A percentile compares a stretch with the other conserved stretches of the same genome.
These are phyloP conservation scores for Scutellaria galericulata DNA, from an alignment of 257 asterid species.

Conservation along the genomic window DNA sequence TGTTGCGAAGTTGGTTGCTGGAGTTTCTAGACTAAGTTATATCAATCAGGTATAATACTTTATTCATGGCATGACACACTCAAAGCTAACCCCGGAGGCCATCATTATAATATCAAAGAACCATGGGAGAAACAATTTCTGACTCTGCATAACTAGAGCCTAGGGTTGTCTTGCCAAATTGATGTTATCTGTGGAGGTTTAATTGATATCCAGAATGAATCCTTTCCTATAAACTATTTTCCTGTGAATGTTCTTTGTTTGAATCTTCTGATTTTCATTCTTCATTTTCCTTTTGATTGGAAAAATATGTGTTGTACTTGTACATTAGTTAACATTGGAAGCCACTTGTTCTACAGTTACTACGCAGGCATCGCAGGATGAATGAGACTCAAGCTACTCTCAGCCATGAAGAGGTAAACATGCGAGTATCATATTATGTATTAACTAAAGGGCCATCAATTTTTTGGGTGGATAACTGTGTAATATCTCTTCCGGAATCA, in stretches of 20 bases:
- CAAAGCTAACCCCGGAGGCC: constrained; percentile 22
- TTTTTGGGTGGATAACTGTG: constrained; percentile 29
- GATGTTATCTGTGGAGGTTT: neutral
- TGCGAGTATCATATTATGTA: constrained; percentile 28
- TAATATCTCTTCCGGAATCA: constrained; percentile 26
- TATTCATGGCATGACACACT: constrained; percentile 20
- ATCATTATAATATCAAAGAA: constrained; percentile 21
- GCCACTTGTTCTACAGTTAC: constrained; percentile 55
- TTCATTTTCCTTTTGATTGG: constrained; percentile 1
- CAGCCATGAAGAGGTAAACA: constrained; percentile 79
- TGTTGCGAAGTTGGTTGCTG: constrained; percentile 87
- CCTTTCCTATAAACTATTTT: constrained; percentile 11
- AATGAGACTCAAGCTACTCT: constrained; percentile 65
- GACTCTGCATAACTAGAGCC: constrained; percentile 25
- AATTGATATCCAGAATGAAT: constrained; percentile 18
- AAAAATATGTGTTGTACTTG: neutral
- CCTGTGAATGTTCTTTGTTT: neutral
- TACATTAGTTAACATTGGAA: constrained; percentile 12
- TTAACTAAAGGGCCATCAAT: constrained; percentile 21
- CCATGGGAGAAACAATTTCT: neutral
- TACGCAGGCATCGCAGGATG: constrained; percentile 91
- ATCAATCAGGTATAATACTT: constrained; percentile 74
- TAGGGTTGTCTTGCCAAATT: constrained; percentile 18
- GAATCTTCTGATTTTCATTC: constrained; percentile 1
- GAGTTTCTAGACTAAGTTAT: constrained; percentile 91